A percentile compares a stretch with the other conserved stretches of the same genome.
These are phyloP conservation scores for Peribolospora baueri DNA, from an alignment of 768 basidiomycete species.

Conservation along the genomic window DNA sequence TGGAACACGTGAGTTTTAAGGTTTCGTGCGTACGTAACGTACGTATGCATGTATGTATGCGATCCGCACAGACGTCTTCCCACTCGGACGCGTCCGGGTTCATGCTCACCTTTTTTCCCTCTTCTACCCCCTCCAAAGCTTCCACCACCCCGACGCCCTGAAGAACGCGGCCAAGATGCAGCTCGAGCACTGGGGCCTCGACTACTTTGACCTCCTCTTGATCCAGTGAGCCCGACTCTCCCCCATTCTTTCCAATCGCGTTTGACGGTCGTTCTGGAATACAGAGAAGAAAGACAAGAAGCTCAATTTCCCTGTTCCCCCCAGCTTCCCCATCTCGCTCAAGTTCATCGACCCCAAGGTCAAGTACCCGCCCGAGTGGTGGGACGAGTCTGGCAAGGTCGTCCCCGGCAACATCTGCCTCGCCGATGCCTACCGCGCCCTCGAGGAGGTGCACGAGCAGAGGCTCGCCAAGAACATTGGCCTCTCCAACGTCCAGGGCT, in stretches of 20 bases:
- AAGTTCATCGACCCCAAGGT: constrained; percentile 45
- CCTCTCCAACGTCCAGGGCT: constrained; percentile 51
- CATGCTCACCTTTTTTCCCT: not conserved
- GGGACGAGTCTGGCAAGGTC: constrained; percentile 15
- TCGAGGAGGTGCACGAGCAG: constrained; percentile 54
- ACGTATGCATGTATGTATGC: too few species aligned
- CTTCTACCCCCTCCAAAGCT: constrained; percentile 58
- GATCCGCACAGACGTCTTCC: too few species aligned
- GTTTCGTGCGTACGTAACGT: too few species aligned
- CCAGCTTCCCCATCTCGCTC: constrained; percentile 64
- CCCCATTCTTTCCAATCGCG: not conserved
- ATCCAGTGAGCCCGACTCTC: not conserved
- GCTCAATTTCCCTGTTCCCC: constrained; percentile 40
- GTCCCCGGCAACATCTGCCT: constrained; percentile 37
- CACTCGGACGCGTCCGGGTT: too few species aligned
- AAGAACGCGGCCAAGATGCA: constrained; percentile 35
- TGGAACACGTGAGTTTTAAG: constrained; percentile 1
- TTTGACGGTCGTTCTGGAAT: not conserved
- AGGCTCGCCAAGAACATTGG: constrained; percentile 57
- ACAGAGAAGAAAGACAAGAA: constrained; percentile 20
- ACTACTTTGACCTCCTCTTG: constrained; percentile 25
- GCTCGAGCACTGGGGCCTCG: constrained; percentile 56
- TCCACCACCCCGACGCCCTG: constrained; percentile 51
- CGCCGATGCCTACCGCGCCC: constrained; percentile 57
- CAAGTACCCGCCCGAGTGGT: constrained; percentile 61